phyloP scores from a whole-genome alignment of 2,329 filamentous ascomycete species.

The Dothiorella sarmentorum region DNA sequence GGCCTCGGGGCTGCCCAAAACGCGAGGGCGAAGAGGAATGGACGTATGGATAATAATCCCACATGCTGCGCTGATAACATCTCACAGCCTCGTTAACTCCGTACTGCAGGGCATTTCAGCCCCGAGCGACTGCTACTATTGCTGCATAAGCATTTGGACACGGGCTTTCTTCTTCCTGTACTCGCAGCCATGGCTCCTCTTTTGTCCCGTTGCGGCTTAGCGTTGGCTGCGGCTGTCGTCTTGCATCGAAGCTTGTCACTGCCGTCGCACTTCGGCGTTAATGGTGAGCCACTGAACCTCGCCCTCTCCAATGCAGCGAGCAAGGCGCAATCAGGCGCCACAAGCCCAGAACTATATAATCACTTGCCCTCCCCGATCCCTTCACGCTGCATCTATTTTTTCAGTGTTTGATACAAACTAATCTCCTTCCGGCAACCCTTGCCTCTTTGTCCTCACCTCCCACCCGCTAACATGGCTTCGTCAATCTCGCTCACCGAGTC shows the following conservation, averaged over 20 bases:
- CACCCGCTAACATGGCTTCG: neutral
- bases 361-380: neutral
- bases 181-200: neutral
- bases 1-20: neutral
- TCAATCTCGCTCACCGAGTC: neutral
- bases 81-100: too few relatives aligned
- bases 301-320: too few relatives aligned
- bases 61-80: too few relatives aligned
- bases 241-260: slow-evolving; percentile 4
- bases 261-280: neutral
- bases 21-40: neutral
- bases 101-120: neutral
- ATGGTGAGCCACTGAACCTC: too few relatives aligned
- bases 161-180: neutral
- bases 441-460: neutral
- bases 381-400: neutral
- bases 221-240: neutral
- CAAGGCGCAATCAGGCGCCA: too few relatives aligned
- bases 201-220: neutral
- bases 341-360: neutral
- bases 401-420: neutral
- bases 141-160: slow-evolving; percentile 1
- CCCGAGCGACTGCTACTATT: neutral
- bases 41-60: too few relatives aligned
- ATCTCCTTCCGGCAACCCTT: neutral